phyloP scores from a whole-genome alignment of 345 rosid species.

The Aquilaria sinensis region DNA sequence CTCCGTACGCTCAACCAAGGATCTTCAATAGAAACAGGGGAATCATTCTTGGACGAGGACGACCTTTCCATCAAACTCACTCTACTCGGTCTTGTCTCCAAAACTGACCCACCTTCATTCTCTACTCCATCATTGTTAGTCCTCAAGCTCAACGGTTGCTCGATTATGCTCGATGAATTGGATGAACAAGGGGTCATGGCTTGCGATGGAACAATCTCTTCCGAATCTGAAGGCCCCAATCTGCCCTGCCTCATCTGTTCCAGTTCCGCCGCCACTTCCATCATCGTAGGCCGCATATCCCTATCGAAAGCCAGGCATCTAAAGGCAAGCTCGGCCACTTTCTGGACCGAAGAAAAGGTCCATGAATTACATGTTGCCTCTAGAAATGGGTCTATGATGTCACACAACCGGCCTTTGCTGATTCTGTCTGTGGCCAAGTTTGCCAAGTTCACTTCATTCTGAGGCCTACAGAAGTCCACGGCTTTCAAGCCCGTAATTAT shows the following conservation, averaged over 20 bases:
- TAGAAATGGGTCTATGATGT: conserved; percentile 53
- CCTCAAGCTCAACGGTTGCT: conserved; percentile 20
- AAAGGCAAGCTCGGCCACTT: conserved; percentile 68
- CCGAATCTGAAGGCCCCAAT: conserved; percentile 16
- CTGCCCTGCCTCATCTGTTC: conserved; percentile 32
- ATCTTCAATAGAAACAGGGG: conserved; percentile 37
- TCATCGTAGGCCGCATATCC: conserved; percentile 66
- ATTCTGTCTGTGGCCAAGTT: conserved; percentile 53
- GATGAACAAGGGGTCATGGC: conserved; percentile 12
- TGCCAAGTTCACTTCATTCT: conserved; percentile 57
- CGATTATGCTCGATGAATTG: conserved; percentile 24
- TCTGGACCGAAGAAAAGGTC: conserved; percentile 35
- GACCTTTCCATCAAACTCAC: conserved; percentile 18
- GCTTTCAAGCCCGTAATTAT: conserved; percentile 57
- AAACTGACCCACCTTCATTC: background rate
- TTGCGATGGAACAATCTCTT: conserved; percentile 20
- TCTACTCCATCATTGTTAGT: conserved; percentile 14
- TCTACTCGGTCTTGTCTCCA: conserved; percentile 11
- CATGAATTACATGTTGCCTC: conserved; percentile 29
- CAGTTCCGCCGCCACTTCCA: conserved; percentile 49
- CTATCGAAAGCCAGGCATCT: conserved; percentile 62
- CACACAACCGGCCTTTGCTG: conserved; percentile 39
- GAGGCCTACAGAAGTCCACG: conserved; percentile 51
- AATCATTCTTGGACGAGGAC: conserved; percentile 13
- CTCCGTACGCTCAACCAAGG: conserved; percentile 46